These are phyloP conservation scores for Cercospora sojina DNA, from an alignment of 2,329 filamentous ascomycete species.

Conservation along the genomic window DNA sequence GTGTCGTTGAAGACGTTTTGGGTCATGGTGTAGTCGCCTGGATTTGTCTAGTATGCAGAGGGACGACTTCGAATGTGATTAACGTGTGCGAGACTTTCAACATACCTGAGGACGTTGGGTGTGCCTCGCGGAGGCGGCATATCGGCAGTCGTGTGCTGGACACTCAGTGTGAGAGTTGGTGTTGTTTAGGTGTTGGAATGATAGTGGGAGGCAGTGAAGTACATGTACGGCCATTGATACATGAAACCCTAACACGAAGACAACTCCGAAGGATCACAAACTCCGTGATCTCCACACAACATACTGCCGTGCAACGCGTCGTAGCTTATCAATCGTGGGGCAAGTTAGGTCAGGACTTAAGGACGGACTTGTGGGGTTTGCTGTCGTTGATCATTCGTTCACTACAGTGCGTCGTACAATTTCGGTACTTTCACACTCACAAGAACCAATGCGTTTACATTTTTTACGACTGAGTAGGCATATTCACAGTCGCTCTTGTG, in stretches of 20 bases:
- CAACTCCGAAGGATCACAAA: not conserved
- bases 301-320: not conserved
- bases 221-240: not conserved
- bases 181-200: not conserved
- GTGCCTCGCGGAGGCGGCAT: not conserved
- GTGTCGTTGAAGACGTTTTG: not conserved
- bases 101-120: not conserved
- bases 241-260: not conserved
- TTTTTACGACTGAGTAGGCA: constrained; percentile 65
- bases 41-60: not conserved
- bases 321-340: not conserved
- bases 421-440: not conserved
- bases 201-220: not conserved
- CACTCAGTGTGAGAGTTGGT: not conserved
- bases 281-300: not conserved
- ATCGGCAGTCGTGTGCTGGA: not conserved
- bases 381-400: not conserved
- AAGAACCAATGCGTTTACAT: not conserved
- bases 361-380: constrained; percentile 29
- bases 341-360: constrained; percentile 25
- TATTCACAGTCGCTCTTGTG: constrained; percentile 81
- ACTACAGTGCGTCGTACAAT: constrained; percentile 22
- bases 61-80: not conserved
- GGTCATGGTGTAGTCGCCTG: not conserved
- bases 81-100: not conserved